These are phyloP conservation scores for Calocera cornea DNA, from an alignment of 768 basidiomycete species.

Conservation along the genomic window DNA sequence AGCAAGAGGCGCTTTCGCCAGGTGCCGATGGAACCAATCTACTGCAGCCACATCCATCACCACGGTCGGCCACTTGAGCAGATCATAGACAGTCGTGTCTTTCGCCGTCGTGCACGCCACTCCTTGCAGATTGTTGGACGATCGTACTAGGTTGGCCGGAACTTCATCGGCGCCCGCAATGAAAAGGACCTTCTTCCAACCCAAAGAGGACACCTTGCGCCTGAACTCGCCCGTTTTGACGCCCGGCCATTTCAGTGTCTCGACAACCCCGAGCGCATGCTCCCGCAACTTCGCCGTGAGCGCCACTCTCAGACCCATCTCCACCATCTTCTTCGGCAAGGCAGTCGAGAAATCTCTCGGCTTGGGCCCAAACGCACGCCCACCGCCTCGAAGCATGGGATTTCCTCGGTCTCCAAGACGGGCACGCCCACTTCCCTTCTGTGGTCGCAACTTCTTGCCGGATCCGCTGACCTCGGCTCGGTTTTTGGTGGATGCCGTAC, in stretches of 20 bases:
- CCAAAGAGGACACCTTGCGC: constrained; percentile 46
- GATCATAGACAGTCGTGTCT: constrained; percentile 65
- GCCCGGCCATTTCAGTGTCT: constrained; percentile 54
- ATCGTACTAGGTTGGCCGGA: constrained; percentile 42
- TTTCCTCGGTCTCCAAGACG: constrained; percentile 80
- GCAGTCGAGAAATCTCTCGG: constrained; percentile 86
- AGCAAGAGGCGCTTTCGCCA: constrained; percentile 31
- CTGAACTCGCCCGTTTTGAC: constrained; percentile 57
- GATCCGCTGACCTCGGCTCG: constrained; percentile 83
- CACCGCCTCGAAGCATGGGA: constrained; percentile 83
- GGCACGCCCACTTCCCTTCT: constrained; percentile 84
- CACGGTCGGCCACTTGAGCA: constrained; percentile 69
- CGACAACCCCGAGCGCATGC: constrained; percentile 59
- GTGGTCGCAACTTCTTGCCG: constrained; percentile 73
- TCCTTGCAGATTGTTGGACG: constrained; percentile 57
- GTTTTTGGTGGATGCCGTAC: constrained; percentile 82
- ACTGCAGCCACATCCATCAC: constrained; percentile 72
- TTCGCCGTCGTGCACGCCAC: constrained; percentile 49
- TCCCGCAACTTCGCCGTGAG: constrained; percentile 72
- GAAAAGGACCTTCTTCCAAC: constrained; percentile 63
- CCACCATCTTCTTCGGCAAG: constrained; percentile 80
- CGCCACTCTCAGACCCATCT: constrained; percentile 87
- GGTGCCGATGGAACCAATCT: constrained; percentile 54
- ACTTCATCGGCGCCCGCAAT: constrained; percentile 49
- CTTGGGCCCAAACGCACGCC: constrained; percentile 81